phyloP scores from a whole-genome alignment of 2,329 filamentous ascomycete species.

The Curvularia hawaiiensis region DNA sequence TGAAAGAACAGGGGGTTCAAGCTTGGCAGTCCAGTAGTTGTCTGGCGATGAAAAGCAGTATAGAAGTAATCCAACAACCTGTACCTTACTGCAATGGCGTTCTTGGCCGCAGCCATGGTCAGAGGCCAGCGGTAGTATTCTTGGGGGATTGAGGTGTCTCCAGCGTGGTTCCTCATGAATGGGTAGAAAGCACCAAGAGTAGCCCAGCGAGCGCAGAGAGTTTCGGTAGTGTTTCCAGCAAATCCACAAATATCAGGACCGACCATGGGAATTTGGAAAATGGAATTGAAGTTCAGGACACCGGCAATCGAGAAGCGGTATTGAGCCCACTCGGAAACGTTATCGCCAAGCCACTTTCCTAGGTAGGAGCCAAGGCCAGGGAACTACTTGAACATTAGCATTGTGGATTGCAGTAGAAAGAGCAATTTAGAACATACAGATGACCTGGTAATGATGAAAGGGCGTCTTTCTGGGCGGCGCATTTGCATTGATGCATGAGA shows the following conservation, averaged over 20 bases:
- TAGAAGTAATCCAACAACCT: constrained; percentile 77
- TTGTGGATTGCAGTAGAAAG: background rate
- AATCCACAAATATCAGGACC: constrained; percentile 76
- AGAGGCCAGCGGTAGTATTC: constrained; percentile 59
- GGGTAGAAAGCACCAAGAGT: constrained; percentile 73
- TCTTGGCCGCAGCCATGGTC: constrained; percentile 68
- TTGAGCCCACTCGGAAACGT: constrained; percentile 50
- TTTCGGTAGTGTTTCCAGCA: constrained; percentile 67
- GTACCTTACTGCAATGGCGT: constrained; percentile 73
- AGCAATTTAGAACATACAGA: constrained; percentile 49
- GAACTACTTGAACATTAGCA: constrained; percentile 51
- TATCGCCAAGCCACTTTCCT: constrained; percentile 65
- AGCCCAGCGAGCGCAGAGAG: constrained; percentile 75
- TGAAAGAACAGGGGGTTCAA: constrained; percentile 73
- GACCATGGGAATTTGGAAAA: constrained; percentile 55
- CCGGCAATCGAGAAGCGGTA: constrained; percentile 50
- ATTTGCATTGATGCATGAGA: constrained; percentile 70
- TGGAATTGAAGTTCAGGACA: constrained; percentile 51
- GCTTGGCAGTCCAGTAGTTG: constrained; percentile 64
- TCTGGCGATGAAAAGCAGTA: constrained; percentile 68
- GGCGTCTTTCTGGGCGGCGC: constrained; percentile 66
- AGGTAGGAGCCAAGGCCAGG: constrained; percentile 69
- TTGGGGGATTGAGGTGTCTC: constrained; percentile 59
- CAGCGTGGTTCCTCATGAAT: constrained; percentile 77
- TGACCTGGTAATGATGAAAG: constrained; percentile 74